Evolutionary conservation across 2,329 filamentous ascomycete genomes (phyloP).

Genomic region (Arachnomyces sp.): DNA sequence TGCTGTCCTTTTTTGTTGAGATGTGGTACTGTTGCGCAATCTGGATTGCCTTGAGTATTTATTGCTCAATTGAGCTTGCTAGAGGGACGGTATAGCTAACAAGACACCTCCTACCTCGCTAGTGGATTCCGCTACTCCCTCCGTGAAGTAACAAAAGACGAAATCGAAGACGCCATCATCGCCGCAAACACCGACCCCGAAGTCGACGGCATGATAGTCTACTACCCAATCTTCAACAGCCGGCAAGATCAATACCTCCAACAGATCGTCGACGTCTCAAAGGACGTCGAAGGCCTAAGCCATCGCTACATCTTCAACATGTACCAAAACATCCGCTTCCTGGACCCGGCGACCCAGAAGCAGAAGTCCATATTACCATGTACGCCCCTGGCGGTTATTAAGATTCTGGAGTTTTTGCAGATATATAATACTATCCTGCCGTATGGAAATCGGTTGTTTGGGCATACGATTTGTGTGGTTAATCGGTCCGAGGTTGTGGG

Average conservation of each 20-base stretch:
- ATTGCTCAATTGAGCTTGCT: neutral
- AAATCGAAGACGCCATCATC: slow-evolving; percentile 81
- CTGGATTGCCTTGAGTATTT: slow-evolving; percentile 1
- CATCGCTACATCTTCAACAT: slow-evolving; percentile 97
- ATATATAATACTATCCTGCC: slow-evolving; percentile 95
- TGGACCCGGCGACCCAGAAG: slow-evolving; percentile 66
- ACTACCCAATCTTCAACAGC: slow-evolving; percentile 94
- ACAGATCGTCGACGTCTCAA: slow-evolving; percentile 79
- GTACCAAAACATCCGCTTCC: slow-evolving; percentile 96
- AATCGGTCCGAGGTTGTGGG: slow-evolving; percentile 96
- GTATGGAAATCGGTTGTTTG: slow-evolving; percentile 85
- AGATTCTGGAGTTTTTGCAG: slow-evolving; percentile 89
- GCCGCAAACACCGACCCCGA: slow-evolving; percentile 68
- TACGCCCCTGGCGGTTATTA: slow-evolving; percentile 91
- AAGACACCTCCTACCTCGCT: slow-evolving; percentile 6
- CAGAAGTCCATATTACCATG: slow-evolving; percentile 92
- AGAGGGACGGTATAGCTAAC: no score
- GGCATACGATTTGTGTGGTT: slow-evolving; percentile 90
- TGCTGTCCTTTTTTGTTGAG: neutral
- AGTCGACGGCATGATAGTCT: slow-evolving; percentile 89
- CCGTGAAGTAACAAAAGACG: slow-evolving; percentile 73
- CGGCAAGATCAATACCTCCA: slow-evolving; percentile 91
- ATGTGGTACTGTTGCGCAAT: no score
- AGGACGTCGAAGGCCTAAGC: slow-evolving; percentile 92
- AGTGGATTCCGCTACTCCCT: slow-evolving; percentile 88